phyloP scores from a whole-genome alignment of 345 rosid genomes.

The Bretschneidera sinensis region DNA sequence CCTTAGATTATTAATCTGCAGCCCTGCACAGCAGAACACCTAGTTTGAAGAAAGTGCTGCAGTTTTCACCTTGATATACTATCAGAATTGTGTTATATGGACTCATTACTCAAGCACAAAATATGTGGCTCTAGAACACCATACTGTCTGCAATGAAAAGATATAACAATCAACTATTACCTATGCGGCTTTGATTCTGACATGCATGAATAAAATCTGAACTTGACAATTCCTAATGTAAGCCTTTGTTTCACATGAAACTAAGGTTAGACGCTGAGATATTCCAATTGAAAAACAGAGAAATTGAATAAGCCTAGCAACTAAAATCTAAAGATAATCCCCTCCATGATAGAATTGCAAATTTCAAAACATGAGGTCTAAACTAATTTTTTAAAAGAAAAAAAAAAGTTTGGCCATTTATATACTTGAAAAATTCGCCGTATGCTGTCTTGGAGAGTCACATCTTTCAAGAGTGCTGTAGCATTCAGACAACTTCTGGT shows the following conservation, averaged over 20 bases:
- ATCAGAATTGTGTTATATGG: not conserved
- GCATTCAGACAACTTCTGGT: not conserved
- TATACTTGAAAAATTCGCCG: conserved; percentile 3
- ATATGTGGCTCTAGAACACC: not conserved
- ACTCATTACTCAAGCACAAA: not conserved
- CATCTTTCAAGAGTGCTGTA: not conserved
- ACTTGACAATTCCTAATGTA: too few relatives aligned
- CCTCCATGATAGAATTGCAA: not conserved
- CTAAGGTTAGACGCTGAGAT: too few relatives aligned
- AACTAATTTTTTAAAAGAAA: not conserved
- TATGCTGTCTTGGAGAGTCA: not conserved
- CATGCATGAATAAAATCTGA: too few relatives aligned
- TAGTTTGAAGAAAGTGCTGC: not conserved
- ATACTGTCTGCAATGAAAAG: not conserved
- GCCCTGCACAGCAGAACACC: not conserved
- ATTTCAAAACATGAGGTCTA: not conserved
- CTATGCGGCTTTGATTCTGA: too few relatives aligned
- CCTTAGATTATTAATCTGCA: not conserved
- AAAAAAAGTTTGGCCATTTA: not conserved
- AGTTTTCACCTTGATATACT: conserved; percentile 2
- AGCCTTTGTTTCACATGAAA: too few relatives aligned
- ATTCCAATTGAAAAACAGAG: not conserved
- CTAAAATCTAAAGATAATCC: not conserved
- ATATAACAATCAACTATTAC: too few relatives aligned
- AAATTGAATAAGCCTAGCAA: not conserved